Evolutionary conservation across 176 grass and related monocot species (phyloP), one percentile per base, ranked within the genome.

Genomic region (Cenchrus americanus): DNA sequence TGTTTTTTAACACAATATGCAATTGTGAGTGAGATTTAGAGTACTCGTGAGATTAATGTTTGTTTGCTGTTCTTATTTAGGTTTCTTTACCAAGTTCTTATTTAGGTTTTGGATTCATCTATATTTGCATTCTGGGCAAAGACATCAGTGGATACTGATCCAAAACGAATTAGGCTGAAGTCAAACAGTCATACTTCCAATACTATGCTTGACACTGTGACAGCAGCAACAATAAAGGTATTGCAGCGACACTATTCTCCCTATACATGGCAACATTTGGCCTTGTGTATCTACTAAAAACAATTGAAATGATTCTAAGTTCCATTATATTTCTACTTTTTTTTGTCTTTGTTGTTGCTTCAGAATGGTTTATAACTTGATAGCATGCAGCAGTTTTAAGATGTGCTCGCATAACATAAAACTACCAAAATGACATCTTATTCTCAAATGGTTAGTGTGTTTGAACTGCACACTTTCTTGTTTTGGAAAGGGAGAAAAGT

Each of bases 91-190:
- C n/a, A n/a, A n/a, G 46, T 83, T 15, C 65, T 86, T 60, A 30
- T 80, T 69, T 71, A 99, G 96, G 86, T 94, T 67, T 85, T 92
- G 63, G 96, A 99, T 92, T 92, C 91, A 59, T 87, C 84, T 62
- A 87, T 93, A 66, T 96, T 99, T 90, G 84, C 91, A 58, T 94
- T 99, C 79, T 99, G 96, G 96, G 94, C 96, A 4, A 99, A 94
- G 59, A 99, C 86, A 30, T 87, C 96, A 32, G 93, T 99, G 24
- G 96, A 99, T 68, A 47, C 80, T 53, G 93, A 96, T 42, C 46
- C 91, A 85, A 96, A 89, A 87, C 42, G 91, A 55, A 99, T 99
- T 90, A 92, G 96, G 81, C 73, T 99, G 63, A 92, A 99, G 50
- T 99, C 93, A 75, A 99, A 85, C 75, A 94, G 93, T 81, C 91